Base-by-base conservation (phyloP, 805 yeast species). In the Kodamaea lidongshanica region DNA sequence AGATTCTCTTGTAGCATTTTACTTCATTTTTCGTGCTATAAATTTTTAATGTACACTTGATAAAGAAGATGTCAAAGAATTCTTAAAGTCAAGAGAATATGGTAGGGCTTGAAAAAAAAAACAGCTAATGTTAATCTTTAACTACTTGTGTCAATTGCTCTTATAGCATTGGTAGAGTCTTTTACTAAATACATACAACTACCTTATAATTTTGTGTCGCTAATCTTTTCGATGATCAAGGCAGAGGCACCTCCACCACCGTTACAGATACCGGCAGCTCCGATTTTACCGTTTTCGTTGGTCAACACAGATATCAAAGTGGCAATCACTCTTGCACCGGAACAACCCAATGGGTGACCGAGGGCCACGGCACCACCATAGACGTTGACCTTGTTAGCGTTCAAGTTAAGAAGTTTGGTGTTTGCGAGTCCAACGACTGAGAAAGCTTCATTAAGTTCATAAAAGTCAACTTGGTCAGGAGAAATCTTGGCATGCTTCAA, bases 191-290 rank as follows among this genome's bases (percentile, higher is more conserved):
- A 16, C 13, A 24, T 12, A 10, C 13, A 25, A 12, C 19, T 15
- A 16, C 23, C 29, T 35, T 51, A 63, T 48, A 64, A 60, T 46
- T 62, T 61, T 30, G 52, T 46, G 31, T 56, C 62, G 26, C 30
- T 35, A 25, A 76, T 50, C 48, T 68, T 76, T 67, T 88, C 95
- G 48, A 92, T 74, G 39, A 92, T 85, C 49, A 92, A 68, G 15
- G 97, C 79, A 34, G 95, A 81, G 28, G 96, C 97, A 56, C 98
- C 99, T 57, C 99, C 99, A 52, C 99, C 99, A 69, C 99, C 98
- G 61, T 92, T 92, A 73, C 98, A 92, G 54, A 92, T 80, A 58
- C 86, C 96, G 49, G 96, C 96, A 44, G 77, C 86, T 58, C 99
- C 99, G 45, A 78, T 59, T 65, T 80, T 85, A 40, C 70, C 70